phyloP scores from a whole-genome alignment of 139 green algal species.

The Coccomyxa sp. region DNA sequence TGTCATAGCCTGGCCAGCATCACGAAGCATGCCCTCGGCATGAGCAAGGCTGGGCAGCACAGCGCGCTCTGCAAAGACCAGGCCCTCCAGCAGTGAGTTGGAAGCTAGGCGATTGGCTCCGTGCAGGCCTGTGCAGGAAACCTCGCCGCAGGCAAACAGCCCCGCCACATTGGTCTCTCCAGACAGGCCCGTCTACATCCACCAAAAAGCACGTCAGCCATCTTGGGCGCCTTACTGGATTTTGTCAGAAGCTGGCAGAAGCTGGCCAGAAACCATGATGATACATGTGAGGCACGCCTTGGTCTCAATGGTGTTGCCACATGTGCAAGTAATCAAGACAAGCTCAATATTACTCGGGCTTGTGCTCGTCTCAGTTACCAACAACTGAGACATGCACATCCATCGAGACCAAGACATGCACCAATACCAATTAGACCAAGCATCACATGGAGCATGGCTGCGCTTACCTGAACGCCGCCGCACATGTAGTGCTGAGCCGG shows the following conservation, averaged over 20 bases:
- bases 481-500: slow-evolving; percentile 98
- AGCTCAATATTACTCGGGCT: too few relatives aligned
- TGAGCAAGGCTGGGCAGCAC: slow-evolving; percentile 72
- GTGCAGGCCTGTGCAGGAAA: slow-evolving; percentile 75
- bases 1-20: slow-evolving; percentile 37
- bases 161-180: slow-evolving; percentile 85
- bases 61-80: slow-evolving; percentile 91
- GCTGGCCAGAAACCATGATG: neutral
- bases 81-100: slow-evolving; percentile 94
- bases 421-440: neutral
- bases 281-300: neutral
- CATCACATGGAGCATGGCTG: neutral
- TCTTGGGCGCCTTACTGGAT: neutral
- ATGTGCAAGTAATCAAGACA: too few relatives aligned
- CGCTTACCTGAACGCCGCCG: slow-evolving; percentile 65
- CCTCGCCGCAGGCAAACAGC: slow-evolving; percentile 92
- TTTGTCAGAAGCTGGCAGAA: neutral
- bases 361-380: too few relatives aligned
- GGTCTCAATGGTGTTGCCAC: too few relatives aligned
- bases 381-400: too few relatives aligned
- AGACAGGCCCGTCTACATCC: slow-evolving; percentile 71
- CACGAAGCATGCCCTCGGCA: slow-evolving; percentile 45
- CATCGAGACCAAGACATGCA: too few relatives aligned
- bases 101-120: slow-evolving; percentile 94
- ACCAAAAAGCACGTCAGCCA: neutral